phyloP scores from a whole-genome alignment of 495 filamentous ascomycete species.

The Saxophila tyrrhenica region DNA sequence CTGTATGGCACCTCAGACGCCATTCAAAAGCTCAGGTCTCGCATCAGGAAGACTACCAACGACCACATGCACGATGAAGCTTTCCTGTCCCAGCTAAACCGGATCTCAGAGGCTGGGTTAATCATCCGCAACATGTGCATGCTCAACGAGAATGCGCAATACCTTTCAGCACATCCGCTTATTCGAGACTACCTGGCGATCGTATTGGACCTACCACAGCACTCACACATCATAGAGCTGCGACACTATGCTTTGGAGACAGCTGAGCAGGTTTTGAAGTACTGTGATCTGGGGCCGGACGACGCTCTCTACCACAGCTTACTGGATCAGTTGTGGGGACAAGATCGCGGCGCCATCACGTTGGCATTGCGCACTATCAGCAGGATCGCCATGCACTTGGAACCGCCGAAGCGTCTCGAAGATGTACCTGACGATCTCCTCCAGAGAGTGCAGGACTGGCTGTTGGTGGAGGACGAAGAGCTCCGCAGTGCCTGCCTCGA shows the following conservation, averaged over 20 bases:
- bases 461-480: conserved; percentile 85
- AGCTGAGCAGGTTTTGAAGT: conserved; percentile 79
- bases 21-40: conserved; percentile 47
- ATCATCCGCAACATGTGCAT: conserved; percentile 90
- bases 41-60: conserved; percentile 39
- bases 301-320: conserved; percentile 73
- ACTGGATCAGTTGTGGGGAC: conserved; percentile 53
- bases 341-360: conserved; percentile 77
- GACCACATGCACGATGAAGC: conserved; percentile 68
- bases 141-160: conserved; percentile 74
- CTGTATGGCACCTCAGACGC: conserved; percentile 67
- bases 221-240: conserved; percentile 67
- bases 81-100: conserved; percentile 52
- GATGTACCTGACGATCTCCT: conserved; percentile 55
- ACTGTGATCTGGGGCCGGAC: conserved; percentile 53
- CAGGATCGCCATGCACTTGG: conserved; percentile 74
- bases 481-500: conserved; percentile 76
- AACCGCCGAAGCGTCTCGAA: conserved; percentile 63
- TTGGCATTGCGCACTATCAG: conserved; percentile 73
- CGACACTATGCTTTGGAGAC: conserved; percentile 89
- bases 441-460: conserved; percentile 62
- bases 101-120: conserved; percentile 75
- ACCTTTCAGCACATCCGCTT: conserved; percentile 58
- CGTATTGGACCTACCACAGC: conserved; percentile 62
- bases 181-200: conserved; percentile 73